A percentile compares a stretch with the other conserved stretches of the same genome.
These are phyloP conservation scores for Psilocybe sp. DNA, from an alignment of 768 basidiomycete genomes.

Conservation along the genomic window DNA sequence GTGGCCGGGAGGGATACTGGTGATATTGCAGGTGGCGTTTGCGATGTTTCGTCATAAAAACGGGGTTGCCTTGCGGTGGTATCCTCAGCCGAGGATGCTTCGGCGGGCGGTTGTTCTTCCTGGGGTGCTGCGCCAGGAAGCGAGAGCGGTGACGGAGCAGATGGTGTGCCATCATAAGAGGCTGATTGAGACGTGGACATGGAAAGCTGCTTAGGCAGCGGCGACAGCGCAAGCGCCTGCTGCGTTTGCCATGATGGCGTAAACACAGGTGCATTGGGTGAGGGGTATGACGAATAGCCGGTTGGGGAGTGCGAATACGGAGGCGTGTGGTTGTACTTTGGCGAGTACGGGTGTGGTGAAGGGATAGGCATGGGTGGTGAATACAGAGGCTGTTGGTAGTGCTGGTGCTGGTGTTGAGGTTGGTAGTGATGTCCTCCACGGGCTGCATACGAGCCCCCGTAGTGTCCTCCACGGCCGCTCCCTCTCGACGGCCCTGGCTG, in stretches of 20 bases:
- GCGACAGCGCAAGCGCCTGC: constrained; percentile 39
- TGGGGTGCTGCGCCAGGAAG: neutral
- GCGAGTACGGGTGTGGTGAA: constrained; percentile 25
- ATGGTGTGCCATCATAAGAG: constrained; percentile 6
- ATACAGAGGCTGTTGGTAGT: constrained; percentile 20
- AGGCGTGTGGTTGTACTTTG: constrained; percentile 28
- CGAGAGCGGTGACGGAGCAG: neutral
- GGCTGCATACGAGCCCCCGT: constrained; percentile 31
- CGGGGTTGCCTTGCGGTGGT: no score
- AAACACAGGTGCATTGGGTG: constrained; percentile 33
- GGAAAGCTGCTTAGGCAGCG: constrained; percentile 62
- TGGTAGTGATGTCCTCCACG: constrained; percentile 38
- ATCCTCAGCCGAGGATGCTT: neutral
- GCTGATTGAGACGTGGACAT: constrained; percentile 36
- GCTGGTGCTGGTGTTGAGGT: constrained; percentile 28
- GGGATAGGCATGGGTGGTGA: constrained; percentile 23
- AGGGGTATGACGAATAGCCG: constrained; percentile 23
- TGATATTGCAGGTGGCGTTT: neutral
- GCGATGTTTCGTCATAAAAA: no score
- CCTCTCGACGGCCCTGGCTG: constrained; percentile 26
- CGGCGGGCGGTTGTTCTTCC: neutral
- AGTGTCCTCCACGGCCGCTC: constrained; percentile 25
- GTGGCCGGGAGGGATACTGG: neutral
- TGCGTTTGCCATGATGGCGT: constrained; percentile 43
- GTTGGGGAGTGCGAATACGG: constrained; percentile 22